Evolutionary conservation across 257 asterid species (phyloP), one percentile per base, ranked within the genome.

Genomic region (Schizonepeta tenuifolia): DNA sequence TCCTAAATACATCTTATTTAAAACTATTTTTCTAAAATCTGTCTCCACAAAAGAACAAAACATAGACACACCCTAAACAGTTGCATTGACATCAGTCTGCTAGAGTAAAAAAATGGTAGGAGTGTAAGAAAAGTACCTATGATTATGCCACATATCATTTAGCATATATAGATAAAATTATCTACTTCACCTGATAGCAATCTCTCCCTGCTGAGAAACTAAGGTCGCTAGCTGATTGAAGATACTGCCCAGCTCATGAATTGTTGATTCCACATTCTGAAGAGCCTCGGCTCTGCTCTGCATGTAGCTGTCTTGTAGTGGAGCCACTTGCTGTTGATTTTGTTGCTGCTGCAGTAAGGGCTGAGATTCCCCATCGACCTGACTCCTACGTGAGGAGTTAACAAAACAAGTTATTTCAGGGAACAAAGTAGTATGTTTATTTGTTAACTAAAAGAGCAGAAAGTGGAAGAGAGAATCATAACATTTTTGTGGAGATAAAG

Each of bases 251-350:
- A 93, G 86, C 87, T 93, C 98, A 75, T 90, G 95, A 69, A 92
- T 92, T 35, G 98, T 90, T 11, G 98, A 90, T 75, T 93, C 98
- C 62, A 87, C 96, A 71, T 89, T 90, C 73, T 90, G 97, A 81
- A 93, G 93, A 78, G 97, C 96, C 77, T 90, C 98, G 1, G 97
- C 93, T 83, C 98, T 81, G 77, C 98, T 93, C 85, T 90, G 96
- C 97, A 90, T 90, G 87, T 88, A 90, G 86, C 85, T 88, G 75
- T 93, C 98, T 78, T 88, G 98, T 50, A 84, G 43, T 3, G 98
- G 96, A 80, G 86, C 93, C 81, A 90, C n/a, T 31, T 31, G 95
- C 72, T 89, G 96, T 73, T 90, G 97, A 71, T 72, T 82, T 60
- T 90, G 91, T 54, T 87, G 97, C 82, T 90, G 97, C 68, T 80